Base-by-base conservation (phyloP, 306 rosid genomes). In the Arachis stenosperma region DNA sequence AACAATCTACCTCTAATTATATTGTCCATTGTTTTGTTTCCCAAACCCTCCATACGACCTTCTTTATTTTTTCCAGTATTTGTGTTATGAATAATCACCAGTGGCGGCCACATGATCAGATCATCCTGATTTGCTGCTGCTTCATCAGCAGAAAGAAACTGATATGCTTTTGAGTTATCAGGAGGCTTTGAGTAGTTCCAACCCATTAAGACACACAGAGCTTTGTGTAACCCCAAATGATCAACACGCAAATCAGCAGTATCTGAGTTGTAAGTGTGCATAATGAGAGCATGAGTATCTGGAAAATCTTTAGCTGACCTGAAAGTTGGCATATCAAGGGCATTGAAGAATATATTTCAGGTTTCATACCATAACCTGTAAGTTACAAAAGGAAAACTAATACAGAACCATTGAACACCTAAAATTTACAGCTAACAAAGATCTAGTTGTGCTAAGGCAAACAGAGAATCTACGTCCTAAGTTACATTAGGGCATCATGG, bases 21-120 rank as follows among this genome's bases (percentile, higher is more conserved):
- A 90, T 56, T 82, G 88, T 92, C 99, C 99, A 95, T 90, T n/a
- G 82, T 80, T 87, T 95, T 95, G 94, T 91, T 95, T 83, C 99
- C 99, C 88, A 91, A 75, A 84, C 99, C 99, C 84, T 95, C 99
- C 93, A 90, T 87, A 81, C 96, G 96, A 64, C 99, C 99, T 72
- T 90, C 96, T 82, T 88, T 95, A 80, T 81, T 81, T 91, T 84
- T 95, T 75, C 96, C 99, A 4, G 92, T 95, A 82, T 83, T 81
- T 15, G 98, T 87, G 79, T 95, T 95, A 80, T 95, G 99, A 78
- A 95, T 84, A 68, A 95, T 90, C 82, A 95, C 99, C 90, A 90
- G 43, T 78, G 99, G 99, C 43, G 99, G 99, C 99, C 99, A 95
- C 90, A 95, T 73, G 81, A 95, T 81, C 81, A 95, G 88, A 86